Percentiles rank a stretch among this genome's conserved stretches.
Conservation (phyloP, 352 stramenopile genomes). For the Phytophthora pluvialis region DNA sequence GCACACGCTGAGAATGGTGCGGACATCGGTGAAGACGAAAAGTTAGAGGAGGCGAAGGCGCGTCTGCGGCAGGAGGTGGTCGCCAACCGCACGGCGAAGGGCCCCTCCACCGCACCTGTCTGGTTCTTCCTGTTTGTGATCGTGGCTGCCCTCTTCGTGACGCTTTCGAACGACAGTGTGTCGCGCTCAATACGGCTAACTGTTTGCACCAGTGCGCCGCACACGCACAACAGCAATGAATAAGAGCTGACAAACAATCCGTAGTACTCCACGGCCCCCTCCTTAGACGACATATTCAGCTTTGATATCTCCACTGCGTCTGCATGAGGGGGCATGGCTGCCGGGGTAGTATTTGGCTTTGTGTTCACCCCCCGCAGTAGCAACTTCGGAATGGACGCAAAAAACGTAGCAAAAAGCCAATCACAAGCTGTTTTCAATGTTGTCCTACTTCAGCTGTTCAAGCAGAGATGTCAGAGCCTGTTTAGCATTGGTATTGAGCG, state of each 20-base stretch:
- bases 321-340: slow-evolving; percentile 1
- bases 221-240: slow-evolving; percentile 37
- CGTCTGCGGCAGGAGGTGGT: slow-evolving; percentile 57
- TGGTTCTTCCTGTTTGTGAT: slow-evolving; percentile 66
- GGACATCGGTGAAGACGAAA: slow-evolving; percentile 43
- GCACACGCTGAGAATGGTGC: slow-evolving; percentile 50
- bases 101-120: slow-evolving; percentile 42
- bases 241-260: slow-evolving; percentile 10
- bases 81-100: slow-evolving; percentile 34
- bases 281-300: slow-evolving; percentile 11
- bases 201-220: slow-evolving; percentile 24
- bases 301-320: slow-evolving; percentile 19
- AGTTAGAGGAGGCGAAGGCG: slow-evolving; percentile 38
- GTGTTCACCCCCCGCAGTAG: slow-evolving; percentile 1
- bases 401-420: slow-evolving; percentile 14
- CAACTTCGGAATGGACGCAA: slow-evolving; percentile 5
- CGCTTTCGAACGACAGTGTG: slow-evolving; percentile 70
- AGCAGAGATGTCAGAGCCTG: slow-evolving; percentile 54
- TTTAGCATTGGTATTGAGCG: slow-evolving; percentile 61
- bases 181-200: slow-evolving; percentile 55
- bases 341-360: neutral
- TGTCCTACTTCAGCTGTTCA: slow-evolving; percentile 45
- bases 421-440: slow-evolving; percentile 9
- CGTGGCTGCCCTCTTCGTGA: slow-evolving; percentile 58
- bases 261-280: neutral